Conservation (phyloP, 345 rosid genomes). For the Salix exigua region DNA sequence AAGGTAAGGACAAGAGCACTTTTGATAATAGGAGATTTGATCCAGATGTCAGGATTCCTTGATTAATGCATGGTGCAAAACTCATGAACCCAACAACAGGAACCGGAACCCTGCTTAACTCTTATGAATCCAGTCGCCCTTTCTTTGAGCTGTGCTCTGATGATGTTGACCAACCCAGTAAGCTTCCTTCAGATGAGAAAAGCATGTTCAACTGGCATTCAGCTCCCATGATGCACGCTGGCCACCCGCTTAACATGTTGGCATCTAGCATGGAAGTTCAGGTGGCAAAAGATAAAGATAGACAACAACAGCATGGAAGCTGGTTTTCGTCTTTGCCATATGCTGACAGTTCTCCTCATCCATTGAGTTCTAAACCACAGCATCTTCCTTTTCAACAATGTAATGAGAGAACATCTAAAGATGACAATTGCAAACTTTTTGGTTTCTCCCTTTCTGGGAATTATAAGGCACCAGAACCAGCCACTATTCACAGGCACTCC, state of each 20-base stretch:
- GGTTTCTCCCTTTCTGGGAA: conserved; percentile 59
- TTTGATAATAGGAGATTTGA: conserved; percentile 47
- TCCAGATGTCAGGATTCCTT: conserved; percentile 42
- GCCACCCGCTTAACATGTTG: conserved; percentile 45
- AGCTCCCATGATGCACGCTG: conserved; percentile 43
- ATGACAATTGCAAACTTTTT: conserved; percentile 65
- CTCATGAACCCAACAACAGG: not conserved
- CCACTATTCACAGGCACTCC: conserved; percentile 21
- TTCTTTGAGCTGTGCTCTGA: conserved; percentile 36
- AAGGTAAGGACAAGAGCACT: conserved; percentile 53
- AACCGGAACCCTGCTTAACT: not conserved
- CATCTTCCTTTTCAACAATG: conserved; percentile 31
- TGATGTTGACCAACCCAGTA: conserved; percentile 30
- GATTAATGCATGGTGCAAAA: not conserved
- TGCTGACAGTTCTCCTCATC: conserved; percentile 21
- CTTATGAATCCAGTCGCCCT: conserved; percentile 35
- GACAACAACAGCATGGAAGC: conserved; percentile 30
- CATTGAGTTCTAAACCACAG: conserved; percentile 36
- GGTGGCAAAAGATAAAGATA: not conserved
- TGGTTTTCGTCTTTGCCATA: conserved; percentile 51
- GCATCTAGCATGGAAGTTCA: conserved; percentile 29
- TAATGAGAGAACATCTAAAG: conserved; percentile 40
- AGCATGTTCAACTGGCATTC: conserved; percentile 40
- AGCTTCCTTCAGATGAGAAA: conserved; percentile 37
- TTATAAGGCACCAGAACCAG: conserved; percentile 30